Evolutionary conservation across 2,329 filamentous ascomycete species (phyloP).

Genomic region (Fusarium abutilonis): DNA sequence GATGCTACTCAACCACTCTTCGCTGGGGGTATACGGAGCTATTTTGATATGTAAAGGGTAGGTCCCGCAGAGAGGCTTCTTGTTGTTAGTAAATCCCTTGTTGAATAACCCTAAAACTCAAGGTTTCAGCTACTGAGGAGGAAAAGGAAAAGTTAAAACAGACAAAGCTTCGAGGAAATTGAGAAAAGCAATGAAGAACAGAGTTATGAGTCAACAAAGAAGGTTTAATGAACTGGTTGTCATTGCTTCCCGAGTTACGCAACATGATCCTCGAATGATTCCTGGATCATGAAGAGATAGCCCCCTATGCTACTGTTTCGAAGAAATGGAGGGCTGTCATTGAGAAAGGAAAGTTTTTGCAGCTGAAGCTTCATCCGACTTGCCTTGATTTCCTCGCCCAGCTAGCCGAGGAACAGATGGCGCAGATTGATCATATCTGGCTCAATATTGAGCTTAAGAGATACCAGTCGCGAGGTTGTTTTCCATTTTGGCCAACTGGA

Average conservation of each 20-base stretch:
- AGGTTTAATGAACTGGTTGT: slow-evolving; percentile 7
- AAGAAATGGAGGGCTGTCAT: slow-evolving; percentile 12
- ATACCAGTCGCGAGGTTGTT: slow-evolving; percentile 25
- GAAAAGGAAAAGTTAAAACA: too few relatives aligned
- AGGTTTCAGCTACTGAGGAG: too few relatives aligned
- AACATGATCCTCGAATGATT: slow-evolving; percentile 9
- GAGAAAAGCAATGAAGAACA: too few relatives aligned
- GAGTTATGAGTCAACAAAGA: too few relatives aligned
- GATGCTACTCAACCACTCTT: too few relatives aligned
- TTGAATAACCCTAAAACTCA: too few relatives aligned
- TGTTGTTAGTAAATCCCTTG: too few relatives aligned
- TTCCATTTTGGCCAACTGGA: slow-evolving; percentile 11
- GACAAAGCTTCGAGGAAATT: too few relatives aligned
- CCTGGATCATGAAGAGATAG: background rate
- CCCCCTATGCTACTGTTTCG: slow-evolving; percentile 7
- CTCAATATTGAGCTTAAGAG: slow-evolving; percentile 24
- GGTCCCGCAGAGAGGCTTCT: too few relatives aligned
- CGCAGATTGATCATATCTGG: slow-evolving; percentile 18
- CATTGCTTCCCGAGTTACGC: slow-evolving; percentile 15
- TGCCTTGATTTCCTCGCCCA: slow-evolving; percentile 8
- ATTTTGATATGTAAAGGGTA: too few relatives aligned
- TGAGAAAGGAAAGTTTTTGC: slow-evolving; percentile 14
- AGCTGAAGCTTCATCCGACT: slow-evolving; percentile 1
- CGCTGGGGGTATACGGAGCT: too few relatives aligned
- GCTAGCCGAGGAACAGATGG: background rate